Evolutionary conservation across 352 stramenopile genomes (phyloP).

Genomic region (Pythium insidiosum): DNA sequence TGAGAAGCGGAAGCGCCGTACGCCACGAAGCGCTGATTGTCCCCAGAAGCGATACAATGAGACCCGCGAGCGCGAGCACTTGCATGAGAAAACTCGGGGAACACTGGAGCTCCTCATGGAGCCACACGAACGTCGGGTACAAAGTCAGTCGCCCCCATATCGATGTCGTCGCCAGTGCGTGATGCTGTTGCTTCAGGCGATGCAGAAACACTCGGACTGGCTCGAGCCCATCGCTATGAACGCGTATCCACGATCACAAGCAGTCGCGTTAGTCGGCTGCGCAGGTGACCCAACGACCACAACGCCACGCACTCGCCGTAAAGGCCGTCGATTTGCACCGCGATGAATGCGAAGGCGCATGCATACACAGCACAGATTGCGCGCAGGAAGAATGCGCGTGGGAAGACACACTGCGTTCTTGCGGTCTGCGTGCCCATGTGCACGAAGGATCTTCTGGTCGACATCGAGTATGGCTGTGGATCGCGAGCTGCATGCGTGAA

Average conservation of each 20-base stretch:
- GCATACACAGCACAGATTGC: conserved; percentile 38
- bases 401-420: conserved; percentile 29
- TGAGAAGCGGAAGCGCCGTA: conserved; percentile 18
- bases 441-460: background rate
- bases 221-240: conserved; percentile 39
- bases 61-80: conserved; percentile 27
- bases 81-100: conserved; percentile 42
- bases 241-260: too few relatives aligned
- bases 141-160: conserved; percentile 11
- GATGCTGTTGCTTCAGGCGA: conserved; percentile 18
- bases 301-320: conserved; percentile 45
- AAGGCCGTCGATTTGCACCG: conserved; percentile 72
- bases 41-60: conserved; percentile 21
- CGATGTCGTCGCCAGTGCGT: conserved; percentile 5
- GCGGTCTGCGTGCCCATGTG: too few relatives aligned
- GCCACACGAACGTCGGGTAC: conserved; percentile 51
- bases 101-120: conserved; percentile 34
- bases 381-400: conserved; percentile 28
- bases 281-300: conserved; percentile 5
- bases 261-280: conserved; percentile 16
- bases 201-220: conserved; percentile 44
- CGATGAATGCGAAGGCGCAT: conserved; percentile 75
- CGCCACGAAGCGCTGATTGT: conserved; percentile 21
- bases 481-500: too few relatives aligned
- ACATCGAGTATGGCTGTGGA: too few relatives aligned